These are phyloP conservation scores for Coniella vitis DNA, from an alignment of 2,329 filamentous ascomycete species.

Conservation along the genomic window DNA sequence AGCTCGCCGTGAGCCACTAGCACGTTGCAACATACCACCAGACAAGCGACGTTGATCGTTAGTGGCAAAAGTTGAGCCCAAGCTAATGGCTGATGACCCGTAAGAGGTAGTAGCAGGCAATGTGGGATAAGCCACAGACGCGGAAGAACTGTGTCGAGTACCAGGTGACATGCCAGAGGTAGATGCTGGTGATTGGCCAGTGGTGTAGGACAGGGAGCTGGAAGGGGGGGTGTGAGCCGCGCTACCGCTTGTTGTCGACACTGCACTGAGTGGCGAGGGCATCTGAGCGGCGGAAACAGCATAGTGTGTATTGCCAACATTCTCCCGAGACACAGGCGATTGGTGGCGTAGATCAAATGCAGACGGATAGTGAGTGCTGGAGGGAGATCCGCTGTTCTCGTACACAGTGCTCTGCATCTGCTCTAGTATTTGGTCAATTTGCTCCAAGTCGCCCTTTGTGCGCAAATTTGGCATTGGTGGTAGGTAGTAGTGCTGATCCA, in stretches of 20 bases:
- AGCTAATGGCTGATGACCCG: constrained; percentile 60
- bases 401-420: constrained; percentile 96
- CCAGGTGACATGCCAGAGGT: constrained; percentile 62
- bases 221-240: constrained; percentile 72
- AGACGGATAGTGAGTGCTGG: constrained; percentile 72
- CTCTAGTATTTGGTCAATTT: constrained; percentile 91
- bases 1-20: constrained; percentile 38
- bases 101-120: constrained; percentile 66
- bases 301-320: constrained; percentile 25
- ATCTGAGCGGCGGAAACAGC: constrained; percentile 46
- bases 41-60: constrained; percentile 56
- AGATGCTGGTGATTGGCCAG: constrained; percentile 69
- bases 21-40: constrained; percentile 59
- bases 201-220: constrained; percentile 69
- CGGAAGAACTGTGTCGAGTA: constrained; percentile 52
- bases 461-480: constrained; percentile 81
- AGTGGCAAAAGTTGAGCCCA: constrained; percentile 60
- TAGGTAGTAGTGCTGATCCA: constrained; percentile 77
- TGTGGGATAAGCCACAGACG: constrained; percentile 66
- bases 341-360: constrained; percentile 47
- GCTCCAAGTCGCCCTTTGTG: constrained; percentile 88
- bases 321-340: constrained; percentile 25
- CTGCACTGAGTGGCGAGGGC: constrained; percentile 52
- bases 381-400: constrained; percentile 79
- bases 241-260: constrained; percentile 53